These are phyloP conservation scores for Camellia sinensis DNA, from an alignment of 148 eudicot genomes.

Conservation along the genomic window DNA sequence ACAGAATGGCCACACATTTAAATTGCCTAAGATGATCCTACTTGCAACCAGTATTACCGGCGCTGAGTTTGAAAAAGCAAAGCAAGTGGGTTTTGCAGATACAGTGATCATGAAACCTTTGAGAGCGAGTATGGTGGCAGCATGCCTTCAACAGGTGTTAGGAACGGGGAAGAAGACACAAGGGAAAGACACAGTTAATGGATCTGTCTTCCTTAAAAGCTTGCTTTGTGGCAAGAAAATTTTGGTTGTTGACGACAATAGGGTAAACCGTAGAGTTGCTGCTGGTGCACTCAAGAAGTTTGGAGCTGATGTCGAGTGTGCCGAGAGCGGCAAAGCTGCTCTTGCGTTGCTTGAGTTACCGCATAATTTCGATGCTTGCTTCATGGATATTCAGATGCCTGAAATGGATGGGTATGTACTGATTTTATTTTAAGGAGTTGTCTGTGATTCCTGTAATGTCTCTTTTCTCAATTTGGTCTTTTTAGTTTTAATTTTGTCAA, in stretches of 20 bases:
- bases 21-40: constrained; percentile 51
- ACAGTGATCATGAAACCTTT: constrained; percentile 74
- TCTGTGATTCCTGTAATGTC: neutral
- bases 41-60: constrained; percentile 54
- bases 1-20: constrained; percentile 28
- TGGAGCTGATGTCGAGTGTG: constrained; percentile 65
- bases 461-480: too few relatives aligned
- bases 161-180: constrained; percentile 41
- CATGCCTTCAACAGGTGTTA: constrained; percentile 70
- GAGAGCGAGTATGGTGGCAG: constrained; percentile 68
- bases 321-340: constrained; percentile 69
- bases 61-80: constrained; percentile 45
- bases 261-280: constrained; percentile 66
- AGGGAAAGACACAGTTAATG: constrained; percentile 35
- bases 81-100: constrained; percentile 56
- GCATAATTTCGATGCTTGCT: constrained; percentile 61
- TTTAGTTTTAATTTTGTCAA: too few relatives aligned
- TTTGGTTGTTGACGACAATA: constrained; percentile 70
- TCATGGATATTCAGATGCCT: constrained; percentile 86
- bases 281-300: constrained; percentile 74
- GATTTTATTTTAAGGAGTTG: neutral
- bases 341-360: constrained; percentile 51
- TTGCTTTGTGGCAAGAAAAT: constrained; percentile 56
- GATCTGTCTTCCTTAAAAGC: constrained; percentile 31
- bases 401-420: constrained; percentile 73